Evolutionary conservation across 257 asterid species (phyloP), one percentile per base, ranked within the genome.

Genomic region (Nicotiana otophora): DNA sequence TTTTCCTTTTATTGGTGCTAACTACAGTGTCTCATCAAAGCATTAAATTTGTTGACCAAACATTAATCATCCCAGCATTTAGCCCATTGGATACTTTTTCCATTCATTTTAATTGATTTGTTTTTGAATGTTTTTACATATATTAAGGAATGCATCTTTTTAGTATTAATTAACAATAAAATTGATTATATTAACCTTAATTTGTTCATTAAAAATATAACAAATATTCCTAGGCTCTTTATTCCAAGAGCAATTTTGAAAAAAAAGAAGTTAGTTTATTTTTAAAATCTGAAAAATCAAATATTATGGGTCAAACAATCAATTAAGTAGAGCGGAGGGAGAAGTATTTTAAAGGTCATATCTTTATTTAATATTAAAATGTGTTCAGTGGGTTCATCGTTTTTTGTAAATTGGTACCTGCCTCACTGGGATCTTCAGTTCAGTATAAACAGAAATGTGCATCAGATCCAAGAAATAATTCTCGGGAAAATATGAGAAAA

Each of bases 391-490:
- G 39, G 39, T 74, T 48, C 42, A 74, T 48, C 14, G 36, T 23
- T 20, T 48, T 23, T 48, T 7, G 39, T 26, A 48, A 20, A 74
- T 48, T 48, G 62, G 36, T 74, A 74, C 78, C 33, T 70, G n/a
- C 42, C 34, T 42, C 34, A 42, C 42, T 48, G 39, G 11, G 62
- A 48, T 20, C 9, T 74, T 48, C 62, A 48, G 80, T 26, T 57
- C 72, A 33, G 82, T 46, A 79, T 15, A 61, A 23, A 19, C 42
- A 80, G 61, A 69, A 26, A 5, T 74, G 80, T 23, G 39, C 69
- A 28, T 63, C 69, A 63, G 80, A 74, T 74, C 80, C 80, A 74
- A 74, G 62, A 74, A 74, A 72, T 72, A 46, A 12, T 48, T 46
- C 5, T 23, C 16, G 48, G 26, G 11, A 48, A 74, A 48, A 39